Conservation (phyloP, 495 filamentous ascomycete species). For the Chaetomidium leptoderma region DNA sequence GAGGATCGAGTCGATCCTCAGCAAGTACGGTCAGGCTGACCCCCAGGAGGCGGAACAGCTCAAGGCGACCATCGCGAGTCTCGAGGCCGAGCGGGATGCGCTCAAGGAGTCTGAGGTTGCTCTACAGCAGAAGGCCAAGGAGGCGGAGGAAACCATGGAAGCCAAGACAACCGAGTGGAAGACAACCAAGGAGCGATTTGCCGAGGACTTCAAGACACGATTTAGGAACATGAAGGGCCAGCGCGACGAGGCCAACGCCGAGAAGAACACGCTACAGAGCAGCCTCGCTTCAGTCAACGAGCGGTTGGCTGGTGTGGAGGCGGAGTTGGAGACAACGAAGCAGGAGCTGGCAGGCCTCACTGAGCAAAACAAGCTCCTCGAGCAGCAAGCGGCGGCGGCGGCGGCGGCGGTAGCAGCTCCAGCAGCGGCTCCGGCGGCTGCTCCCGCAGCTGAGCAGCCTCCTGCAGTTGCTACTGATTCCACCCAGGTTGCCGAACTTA, state of each 20-base stretch:
- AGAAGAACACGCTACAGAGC: slow-evolving; percentile 37
- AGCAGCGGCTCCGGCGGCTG: too few species aligned
- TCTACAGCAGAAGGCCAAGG: slow-evolving; percentile 55
- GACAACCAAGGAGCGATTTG: slow-evolving; percentile 37
- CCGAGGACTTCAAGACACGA: slow-evolving; percentile 45
- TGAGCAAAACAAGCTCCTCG: slow-evolving; percentile 33
- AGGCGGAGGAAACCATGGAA: slow-evolving; percentile 40
- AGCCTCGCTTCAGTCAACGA: slow-evolving; percentile 32
- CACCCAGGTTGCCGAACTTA: slow-evolving; percentile 52
- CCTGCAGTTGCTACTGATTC: slow-evolving; percentile 13
- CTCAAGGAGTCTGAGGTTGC: slow-evolving; percentile 52
- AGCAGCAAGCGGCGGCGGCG: slow-evolving; percentile 23
- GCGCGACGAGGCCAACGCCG: slow-evolving; percentile 39
- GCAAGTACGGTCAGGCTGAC: slow-evolving; percentile 92
- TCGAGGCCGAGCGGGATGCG: slow-evolving; percentile 70
- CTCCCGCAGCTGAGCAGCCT: slow-evolving; percentile 15
- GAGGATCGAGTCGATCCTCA: slow-evolving; percentile 86
- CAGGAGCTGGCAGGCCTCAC: slow-evolving; percentile 36
- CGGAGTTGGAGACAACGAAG: slow-evolving; percentile 36
- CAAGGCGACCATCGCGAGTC: slow-evolving; percentile 57
- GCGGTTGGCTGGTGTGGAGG: slow-evolving; percentile 33
- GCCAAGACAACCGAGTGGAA: slow-evolving; percentile 46
- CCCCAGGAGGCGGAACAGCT: slow-evolving; percentile 84
- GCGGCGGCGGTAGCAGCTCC: slow-evolving; percentile 12
- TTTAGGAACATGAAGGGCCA: slow-evolving; percentile 39